Evolutionary conservation across 495 filamentous ascomycete species (phyloP).

Genomic region (Aspergillus kassunensis): DNA sequence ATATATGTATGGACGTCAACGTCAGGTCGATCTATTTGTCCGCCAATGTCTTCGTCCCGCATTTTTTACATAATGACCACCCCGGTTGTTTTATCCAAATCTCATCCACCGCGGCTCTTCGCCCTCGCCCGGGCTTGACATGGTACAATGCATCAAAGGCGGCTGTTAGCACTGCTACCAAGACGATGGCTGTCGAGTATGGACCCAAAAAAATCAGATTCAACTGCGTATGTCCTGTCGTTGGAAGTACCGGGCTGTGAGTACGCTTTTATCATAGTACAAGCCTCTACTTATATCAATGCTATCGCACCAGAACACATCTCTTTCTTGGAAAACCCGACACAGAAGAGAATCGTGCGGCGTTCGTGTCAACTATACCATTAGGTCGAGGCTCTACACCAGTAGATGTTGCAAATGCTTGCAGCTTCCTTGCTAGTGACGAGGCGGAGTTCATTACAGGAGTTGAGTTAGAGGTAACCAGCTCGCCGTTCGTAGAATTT

Average conservation of each 20-base stretch:
- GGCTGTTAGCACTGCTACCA: slow-evolving; percentile 53
- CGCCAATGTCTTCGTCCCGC: slow-evolving; percentile 50
- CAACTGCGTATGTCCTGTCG: slow-evolving; percentile 56
- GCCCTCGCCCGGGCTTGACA: slow-evolving; percentile 57
- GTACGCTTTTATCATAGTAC: slow-evolving; percentile 6
- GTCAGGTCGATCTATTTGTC: slow-evolving; percentile 54
- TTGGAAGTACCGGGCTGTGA: slow-evolving; percentile 57
- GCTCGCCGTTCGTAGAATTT: background rate
- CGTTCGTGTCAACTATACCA: slow-evolving; percentile 60
- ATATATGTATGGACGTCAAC: slow-evolving; percentile 56
- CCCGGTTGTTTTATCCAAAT: slow-evolving; percentile 59
- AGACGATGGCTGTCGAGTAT: slow-evolving; percentile 61
- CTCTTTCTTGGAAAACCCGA: slow-evolving; percentile 55
- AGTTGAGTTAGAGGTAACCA: slow-evolving; percentile 23
- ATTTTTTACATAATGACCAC: slow-evolving; percentile 46
- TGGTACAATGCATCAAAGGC: slow-evolving; percentile 65
- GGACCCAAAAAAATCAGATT: slow-evolving; percentile 56
- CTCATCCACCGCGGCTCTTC: slow-evolving; percentile 51
- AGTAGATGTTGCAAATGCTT: slow-evolving; percentile 58
- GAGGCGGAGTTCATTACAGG: slow-evolving; percentile 60
- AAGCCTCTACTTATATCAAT: background rate
- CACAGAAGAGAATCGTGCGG: slow-evolving; percentile 59
- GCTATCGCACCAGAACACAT: slow-evolving; percentile 21
- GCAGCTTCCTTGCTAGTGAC: slow-evolving; percentile 57
- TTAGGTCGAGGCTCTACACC: slow-evolving; percentile 55